A percentile compares a stretch with the other conserved stretches of the same genome.
Evolutionary conservation across 73 alveolate genomes (phyloP).

Genomic region (Effrenium voratum): DNA sequence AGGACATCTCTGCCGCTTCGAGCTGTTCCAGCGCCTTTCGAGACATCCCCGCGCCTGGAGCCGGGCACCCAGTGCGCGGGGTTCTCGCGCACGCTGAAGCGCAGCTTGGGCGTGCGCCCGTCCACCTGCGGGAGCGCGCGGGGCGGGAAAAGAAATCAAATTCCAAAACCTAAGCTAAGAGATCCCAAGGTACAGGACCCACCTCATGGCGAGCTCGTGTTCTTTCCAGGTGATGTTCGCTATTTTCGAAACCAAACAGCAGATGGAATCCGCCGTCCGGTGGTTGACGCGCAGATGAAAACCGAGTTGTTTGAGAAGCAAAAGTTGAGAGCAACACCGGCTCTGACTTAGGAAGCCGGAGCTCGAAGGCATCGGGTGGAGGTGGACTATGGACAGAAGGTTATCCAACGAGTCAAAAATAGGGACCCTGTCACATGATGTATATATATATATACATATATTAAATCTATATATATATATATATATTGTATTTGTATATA

Average conservation of each 20-base stretch:
- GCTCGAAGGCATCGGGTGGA: too few species aligned
- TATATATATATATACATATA: too few species aligned
- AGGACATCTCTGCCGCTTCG: background rate
- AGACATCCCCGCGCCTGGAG: background rate
- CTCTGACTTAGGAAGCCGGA: too few species aligned
- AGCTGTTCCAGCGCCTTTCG: background rate
- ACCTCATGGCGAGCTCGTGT: background rate
- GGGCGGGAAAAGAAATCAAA: background rate
- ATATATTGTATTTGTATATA: too few species aligned
- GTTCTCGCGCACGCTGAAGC: background rate
- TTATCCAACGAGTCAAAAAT: too few species aligned
- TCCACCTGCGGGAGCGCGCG: background rate
- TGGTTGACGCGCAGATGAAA: background rate
- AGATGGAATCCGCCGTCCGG: background rate
- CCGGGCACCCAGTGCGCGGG: conserved; percentile 7
- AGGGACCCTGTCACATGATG: too few species aligned
- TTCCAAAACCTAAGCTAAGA: background rate
- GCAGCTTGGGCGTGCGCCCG: background rate
- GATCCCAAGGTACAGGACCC: background rate
- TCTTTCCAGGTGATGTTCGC: background rate
- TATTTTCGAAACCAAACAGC: background rate
- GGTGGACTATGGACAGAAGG: too few species aligned
- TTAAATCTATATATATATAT: too few species aligned
- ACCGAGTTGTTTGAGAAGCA: background rate
- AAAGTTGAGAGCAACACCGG: too few species aligned